Base-by-base conservation (phyloP, 768 basidiomycete species). In the Epithele typhae region DNA sequence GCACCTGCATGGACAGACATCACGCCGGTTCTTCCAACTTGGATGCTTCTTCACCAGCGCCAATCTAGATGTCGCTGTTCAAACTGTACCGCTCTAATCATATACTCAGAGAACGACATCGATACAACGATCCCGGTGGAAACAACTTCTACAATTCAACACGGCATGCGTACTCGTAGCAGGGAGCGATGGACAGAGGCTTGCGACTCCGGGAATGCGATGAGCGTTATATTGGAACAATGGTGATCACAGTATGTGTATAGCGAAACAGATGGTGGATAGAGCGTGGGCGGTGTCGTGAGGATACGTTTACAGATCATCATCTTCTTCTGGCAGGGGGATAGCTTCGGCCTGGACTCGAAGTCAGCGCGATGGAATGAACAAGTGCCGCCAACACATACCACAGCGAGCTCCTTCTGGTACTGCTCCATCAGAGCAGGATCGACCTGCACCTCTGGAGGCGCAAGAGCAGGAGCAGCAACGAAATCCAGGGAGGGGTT, bases 301-400 rank as follows among this genome's bases (percentile, higher is more conserved):
- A 48, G 34, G 33, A 27, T 48, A 40, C 14, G 44, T 46, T 52
- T 63, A 63, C 48, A 63, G 43, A 39, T 92, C 87, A 47, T 95
- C 92, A 41, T 94, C 96, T 68, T 99, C 96, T 69, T 98, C 96
- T 43, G 96, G 96, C 52, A 99, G 88, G 61, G 96, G 96, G 53
- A 93, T 86, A 52, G 76, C 74, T 62, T 89, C 92, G 49, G 95
- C 95, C 84, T 91, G 45, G 8, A 48, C 35, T 42, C 33, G 24
- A 10, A 22, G 15, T 37, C 22, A 22, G 17, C 14, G 11, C 19
- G 36, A 30, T 27, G 34, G 24, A 37, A 32, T 9, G 14, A 3
- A 21, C 18, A 15, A 43, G 2, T 25, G n/a, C n/a, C n/a, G 44
- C 21, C 38, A 35, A 25, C 39, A 64, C 72, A 51, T 58, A 87